Conservation (phyloP, 2,329 filamentous ascomycete genomes). For the Talaromyces sp. region DNA sequence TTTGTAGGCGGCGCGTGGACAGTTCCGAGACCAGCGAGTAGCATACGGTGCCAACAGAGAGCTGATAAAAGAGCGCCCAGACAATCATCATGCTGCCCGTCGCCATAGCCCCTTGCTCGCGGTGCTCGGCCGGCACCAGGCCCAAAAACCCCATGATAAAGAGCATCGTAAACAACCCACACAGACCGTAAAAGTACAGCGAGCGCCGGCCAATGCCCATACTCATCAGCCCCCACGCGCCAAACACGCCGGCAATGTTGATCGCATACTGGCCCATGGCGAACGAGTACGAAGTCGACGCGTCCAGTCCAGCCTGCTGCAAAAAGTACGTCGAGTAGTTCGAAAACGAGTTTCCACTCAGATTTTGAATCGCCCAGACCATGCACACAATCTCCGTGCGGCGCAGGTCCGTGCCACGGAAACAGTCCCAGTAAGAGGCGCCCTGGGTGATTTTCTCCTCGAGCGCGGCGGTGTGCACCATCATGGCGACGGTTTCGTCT, state of each 20-base stretch:
- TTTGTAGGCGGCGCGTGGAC: conserved; percentile 75
- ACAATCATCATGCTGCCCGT: conserved; percentile 81
- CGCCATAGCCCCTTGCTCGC: conserved; percentile 61
- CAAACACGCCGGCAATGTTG: conserved; percentile 75
- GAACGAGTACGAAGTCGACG: conserved; percentile 51
- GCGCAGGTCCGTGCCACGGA: conserved; percentile 71
- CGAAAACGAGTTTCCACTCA: conserved; percentile 61
- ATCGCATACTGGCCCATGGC: conserved; percentile 58
- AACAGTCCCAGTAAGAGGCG: conserved; percentile 75
- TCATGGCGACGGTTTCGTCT: conserved; percentile 85
- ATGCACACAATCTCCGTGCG: conserved; percentile 70
- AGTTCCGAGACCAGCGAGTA: conserved; percentile 85
- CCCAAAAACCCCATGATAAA: conserved; percentile 81
- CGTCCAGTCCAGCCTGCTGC: conserved; percentile 51
- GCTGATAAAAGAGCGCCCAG: conserved; percentile 79
- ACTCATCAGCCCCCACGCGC: conserved; percentile 76
- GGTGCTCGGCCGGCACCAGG: conserved; percentile 60
- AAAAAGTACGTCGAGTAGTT: conserved; percentile 61
- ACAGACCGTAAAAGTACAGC: conserved; percentile 72
- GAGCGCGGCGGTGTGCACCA: conserved; percentile 80
- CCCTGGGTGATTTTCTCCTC: conserved; percentile 72
- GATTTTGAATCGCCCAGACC: conserved; percentile 62
- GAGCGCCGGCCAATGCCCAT: conserved; percentile 68
- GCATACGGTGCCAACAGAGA: conserved; percentile 82
- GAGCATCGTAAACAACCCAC: conserved; percentile 69